Percentiles rank a stretch among this genome's conserved stretches.
phyloP scores from a whole-genome alignment of 2,329 filamentous ascomycete species.

The Calonectria henricotiae region DNA sequence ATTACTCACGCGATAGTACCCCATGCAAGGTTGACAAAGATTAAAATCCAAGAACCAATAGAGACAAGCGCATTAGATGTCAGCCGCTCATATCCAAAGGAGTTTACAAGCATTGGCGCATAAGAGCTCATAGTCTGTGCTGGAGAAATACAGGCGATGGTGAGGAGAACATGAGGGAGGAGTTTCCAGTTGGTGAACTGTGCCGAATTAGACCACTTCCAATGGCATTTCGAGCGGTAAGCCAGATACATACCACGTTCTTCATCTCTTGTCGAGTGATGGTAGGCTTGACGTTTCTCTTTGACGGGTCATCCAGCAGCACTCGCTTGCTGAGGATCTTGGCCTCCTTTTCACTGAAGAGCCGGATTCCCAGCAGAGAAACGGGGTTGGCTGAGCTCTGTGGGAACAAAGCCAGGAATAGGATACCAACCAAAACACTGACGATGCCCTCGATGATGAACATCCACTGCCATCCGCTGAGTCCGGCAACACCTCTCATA shows the following conservation, averaged over 20 bases:
- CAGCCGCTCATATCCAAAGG: slow-evolving; percentile 58
- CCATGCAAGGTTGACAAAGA: slow-evolving; percentile 56
- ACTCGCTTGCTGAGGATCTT: slow-evolving; percentile 57
- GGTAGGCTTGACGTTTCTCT: slow-evolving; percentile 52
- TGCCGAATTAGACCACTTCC: slow-evolving; percentile 7
- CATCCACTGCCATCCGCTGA: slow-evolving; percentile 51
- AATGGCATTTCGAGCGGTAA: no score
- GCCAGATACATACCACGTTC: slow-evolving; percentile 51
- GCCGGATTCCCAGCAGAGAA: slow-evolving; percentile 53
- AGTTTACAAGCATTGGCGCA: slow-evolving; percentile 51
- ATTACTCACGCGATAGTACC: slow-evolving; percentile 45
- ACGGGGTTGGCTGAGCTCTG: slow-evolving; percentile 51
- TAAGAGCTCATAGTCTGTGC: slow-evolving; percentile 45
- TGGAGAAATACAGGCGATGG: slow-evolving; percentile 43
- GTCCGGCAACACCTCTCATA: slow-evolving; percentile 49
- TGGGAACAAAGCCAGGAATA: slow-evolving; percentile 45
- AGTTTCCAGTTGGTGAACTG: slow-evolving; percentile 60
- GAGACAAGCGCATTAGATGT: slow-evolving; percentile 54
- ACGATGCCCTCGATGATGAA: slow-evolving; percentile 57
- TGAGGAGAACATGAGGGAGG: slow-evolving; percentile 54
- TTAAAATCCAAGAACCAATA: slow-evolving; percentile 57
- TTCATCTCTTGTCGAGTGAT: slow-evolving; percentile 56
- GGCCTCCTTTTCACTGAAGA: slow-evolving; percentile 57
- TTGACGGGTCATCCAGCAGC: slow-evolving; percentile 53
- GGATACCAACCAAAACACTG: slow-evolving; percentile 51